Evolutionary conservation across 2,329 filamentous ascomycete genomes (phyloP), one percentile per base, ranked within the genome.

Genomic region (Cladophialophora immunda): DNA sequence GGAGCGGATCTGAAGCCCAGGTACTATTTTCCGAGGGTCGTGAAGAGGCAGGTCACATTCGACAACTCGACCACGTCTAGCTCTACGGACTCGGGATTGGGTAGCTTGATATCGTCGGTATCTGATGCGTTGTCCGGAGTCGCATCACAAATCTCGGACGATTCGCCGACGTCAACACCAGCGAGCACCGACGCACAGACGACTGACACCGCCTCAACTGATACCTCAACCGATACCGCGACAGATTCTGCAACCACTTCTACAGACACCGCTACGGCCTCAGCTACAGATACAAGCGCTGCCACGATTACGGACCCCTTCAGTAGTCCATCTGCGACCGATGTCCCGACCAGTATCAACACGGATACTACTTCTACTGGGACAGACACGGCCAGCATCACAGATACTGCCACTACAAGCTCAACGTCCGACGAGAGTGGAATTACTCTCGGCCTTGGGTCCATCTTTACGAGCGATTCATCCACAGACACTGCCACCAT

Each of bases 1-100:
- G 68, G 67, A 34, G 58, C 59, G 17, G 69, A 71, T 19, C 47
- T 69, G 38, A 74, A 68, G 52, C 75, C 75, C 32, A 68, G 69
- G 45, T 75, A 75, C 58, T 75, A 76, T 61, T 72, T 74, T 57
- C 75, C 73, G 25, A 67, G 66, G 58, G 71, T 71, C 47, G 71
- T 76, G 17, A 75, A 74, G 62, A 71, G 75, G 61, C 66, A 72
- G 29, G 59, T 73, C 22, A 64, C 38, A n/a, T 64, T 64, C 11
- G 62, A 66, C 52, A 66, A 67, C 29, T 57, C 62, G 17, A 70
- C 68, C 25, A 57, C 58, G 32, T 45, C 64, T 2, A 60, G 36
- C 30, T 59, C 63, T n/a, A 64, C 57, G 22, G 66, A 68, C 30
- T 65, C 64, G 8, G 67, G 65, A 8, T 11, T 67, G 9, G 65